These are phyloP conservation scores for Podospora pseudocomata DNA, from an alignment of 495 filamentous ascomycete genomes.

Conservation along the genomic window DNA sequence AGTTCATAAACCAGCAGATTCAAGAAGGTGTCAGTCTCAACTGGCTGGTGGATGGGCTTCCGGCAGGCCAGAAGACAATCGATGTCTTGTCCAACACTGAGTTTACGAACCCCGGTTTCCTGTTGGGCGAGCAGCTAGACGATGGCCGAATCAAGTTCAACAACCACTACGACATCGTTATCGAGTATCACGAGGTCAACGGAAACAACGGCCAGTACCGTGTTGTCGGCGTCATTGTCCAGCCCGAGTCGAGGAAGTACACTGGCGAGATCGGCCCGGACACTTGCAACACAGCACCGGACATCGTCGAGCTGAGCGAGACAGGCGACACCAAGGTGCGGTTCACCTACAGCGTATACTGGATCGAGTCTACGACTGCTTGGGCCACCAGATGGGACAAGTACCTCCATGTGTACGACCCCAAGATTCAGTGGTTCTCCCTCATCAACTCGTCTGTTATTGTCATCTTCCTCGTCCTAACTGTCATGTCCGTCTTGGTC, in stretches of 20 bases:
- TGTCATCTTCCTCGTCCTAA: slow-evolving; percentile 83
- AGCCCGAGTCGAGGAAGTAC: slow-evolving; percentile 68
- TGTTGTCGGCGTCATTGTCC: slow-evolving; percentile 86
- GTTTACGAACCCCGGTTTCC: slow-evolving; percentile 86
- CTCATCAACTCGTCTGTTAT: slow-evolving; percentile 92
- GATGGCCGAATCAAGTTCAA: slow-evolving; percentile 61
- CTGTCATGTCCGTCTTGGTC: slow-evolving; percentile 83
- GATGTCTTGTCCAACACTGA: slow-evolving; percentile 69
- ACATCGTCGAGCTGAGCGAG: slow-evolving; percentile 62
- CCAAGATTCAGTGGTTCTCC: slow-evolving; percentile 97
- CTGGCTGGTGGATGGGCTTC: slow-evolving; percentile 92
- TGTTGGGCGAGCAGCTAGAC: slow-evolving; percentile 57
- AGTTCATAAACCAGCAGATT: slow-evolving; percentile 81
- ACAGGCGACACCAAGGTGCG: slow-evolving; percentile 61
- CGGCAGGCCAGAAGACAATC: slow-evolving; percentile 72
- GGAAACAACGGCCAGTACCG: slow-evolving; percentile 59
- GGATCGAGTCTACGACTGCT: slow-evolving; percentile 70
- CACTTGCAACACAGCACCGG: slow-evolving; percentile 55
- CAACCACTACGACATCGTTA: slow-evolving; percentile 91
- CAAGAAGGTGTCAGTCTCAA: slow-evolving; percentile 81
- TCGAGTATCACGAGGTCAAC: slow-evolving; percentile 83
- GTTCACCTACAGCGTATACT: slow-evolving; percentile 90
- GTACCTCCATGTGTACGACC: slow-evolving; percentile 91
- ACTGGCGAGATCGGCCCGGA: slow-evolving; percentile 53
- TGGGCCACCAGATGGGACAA: slow-evolving; percentile 99